These are phyloP conservation scores for Globisporangium cederbergense DNA, from an alignment of 352 stramenopile species.

Conservation along the genomic window DNA sequence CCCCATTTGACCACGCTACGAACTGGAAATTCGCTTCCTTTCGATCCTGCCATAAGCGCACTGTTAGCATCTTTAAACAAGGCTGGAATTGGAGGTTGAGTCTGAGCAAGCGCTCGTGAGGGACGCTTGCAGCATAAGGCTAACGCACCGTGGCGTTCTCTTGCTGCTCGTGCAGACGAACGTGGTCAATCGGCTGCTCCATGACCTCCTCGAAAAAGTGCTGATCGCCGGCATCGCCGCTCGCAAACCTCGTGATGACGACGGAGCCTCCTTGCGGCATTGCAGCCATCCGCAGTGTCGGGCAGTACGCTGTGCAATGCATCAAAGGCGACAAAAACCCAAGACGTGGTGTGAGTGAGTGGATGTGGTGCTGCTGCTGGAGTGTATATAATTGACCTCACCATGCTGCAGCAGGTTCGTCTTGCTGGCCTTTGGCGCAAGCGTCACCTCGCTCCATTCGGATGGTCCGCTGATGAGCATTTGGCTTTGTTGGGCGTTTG, in stretches of 20 bases:
- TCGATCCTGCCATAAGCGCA: background rate
- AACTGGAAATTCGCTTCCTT: slow-evolving; percentile 13
- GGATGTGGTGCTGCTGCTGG: background rate
- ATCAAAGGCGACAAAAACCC: background rate
- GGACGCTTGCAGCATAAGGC: background rate
- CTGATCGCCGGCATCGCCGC: background rate
- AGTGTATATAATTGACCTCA: slow-evolving; percentile 2
- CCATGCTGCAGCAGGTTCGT: slow-evolving; percentile 42
- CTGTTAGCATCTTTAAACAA: background rate
- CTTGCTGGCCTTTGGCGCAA: slow-evolving; percentile 27
- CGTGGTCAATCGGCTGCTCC: slow-evolving; percentile 16
- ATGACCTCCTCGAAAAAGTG: slow-evolving; percentile 17
- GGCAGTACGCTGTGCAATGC: slow-evolving; percentile 34
- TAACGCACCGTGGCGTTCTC: slow-evolving; percentile 4
- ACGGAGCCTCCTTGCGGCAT: slow-evolving; percentile 32
- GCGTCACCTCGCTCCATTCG: slow-evolving; percentile 35
- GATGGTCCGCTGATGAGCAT: slow-evolving; percentile 42
- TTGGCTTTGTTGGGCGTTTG: slow-evolving; percentile 6
- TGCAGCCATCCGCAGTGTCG: slow-evolving; percentile 32
- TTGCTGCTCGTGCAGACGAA: slow-evolving; percentile 14
- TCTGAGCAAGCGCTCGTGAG: too few relatives aligned
- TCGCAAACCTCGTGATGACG: slow-evolving; percentile 24
- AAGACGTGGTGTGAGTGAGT: background rate
- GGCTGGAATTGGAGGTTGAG: too few relatives aligned
- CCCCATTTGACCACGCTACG: slow-evolving; percentile 27